Evolutionary conservation across 257 asterid species (phyloP), one percentile per base, ranked within the genome.

Genomic region (Fraxinus anomala): DNA sequence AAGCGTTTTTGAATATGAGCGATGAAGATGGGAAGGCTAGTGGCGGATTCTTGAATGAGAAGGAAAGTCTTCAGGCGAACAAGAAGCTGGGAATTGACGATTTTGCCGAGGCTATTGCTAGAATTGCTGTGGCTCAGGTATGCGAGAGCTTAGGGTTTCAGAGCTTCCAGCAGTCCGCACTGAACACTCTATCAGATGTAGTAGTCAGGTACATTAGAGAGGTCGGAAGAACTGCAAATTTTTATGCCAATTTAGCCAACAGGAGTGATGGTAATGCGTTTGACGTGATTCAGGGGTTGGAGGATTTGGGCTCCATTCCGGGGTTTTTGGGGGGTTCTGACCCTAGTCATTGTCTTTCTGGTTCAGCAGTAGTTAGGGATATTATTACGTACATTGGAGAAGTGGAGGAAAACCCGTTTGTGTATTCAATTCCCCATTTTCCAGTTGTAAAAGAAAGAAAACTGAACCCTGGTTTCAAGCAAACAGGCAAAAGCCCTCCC

Each of bases 71-170:
- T 23, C 81, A 37, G 74, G 73, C 82, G 39, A 81, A 80, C 80
- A 90, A 80, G 83, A 80, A 63, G 63, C 82, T 79, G 61, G 86
- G 86, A 31, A 23, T 40, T 5, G 92, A 84, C 17, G 83, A 68
- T 33, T 80, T 86, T 65, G 69, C 86, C 17, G 70, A 77, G 68
- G 80, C 79, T 28, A 28, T 86, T 74, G 74, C 86, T 59, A 80
- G 80, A 78, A 72, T 84, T 73, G 86, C 83, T 0, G 83, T 84
- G 66, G 84, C 86, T 13, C 89, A 86, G 80, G 68, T 82, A 81
- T 86, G 86, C 33, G 86, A 86, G 78, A 89, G 90, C 66, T 80
- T 88, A 37, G 98, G 97, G 80, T 94, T 86, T 85, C 98, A 94
- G 82, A 82, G 92, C 81, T 84, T 91, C 79, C 96, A 92, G 42